Evolutionary conservation across 345 rosid species (phyloP), one percentile per base, ranked within the genome.

Genomic region (Cardiospermum halicacabum): DNA sequence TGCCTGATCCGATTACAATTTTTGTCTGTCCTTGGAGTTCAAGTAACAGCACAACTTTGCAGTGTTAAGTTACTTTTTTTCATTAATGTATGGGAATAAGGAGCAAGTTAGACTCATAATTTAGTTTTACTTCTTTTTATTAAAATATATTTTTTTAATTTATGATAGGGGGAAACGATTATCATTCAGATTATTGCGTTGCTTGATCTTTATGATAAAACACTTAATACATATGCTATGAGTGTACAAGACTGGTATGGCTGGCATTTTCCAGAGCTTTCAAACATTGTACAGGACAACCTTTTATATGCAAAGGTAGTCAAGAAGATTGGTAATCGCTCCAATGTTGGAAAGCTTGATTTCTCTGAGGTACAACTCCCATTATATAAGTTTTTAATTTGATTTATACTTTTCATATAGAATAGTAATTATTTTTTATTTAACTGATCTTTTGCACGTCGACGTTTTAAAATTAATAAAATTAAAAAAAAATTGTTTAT

Each of bases 251-350:
- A 94, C 53, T 87, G 96, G 97, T 91, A 91, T 16, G 97, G 96
- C 28, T 94, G 96, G 97, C 99, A 94, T 83, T 91, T 94, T 72
- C 99, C 97, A 0, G 99, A 94, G 85, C 97, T 94, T 62, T 89
- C 93, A 4, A 91, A 84, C 85, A 89, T 94, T 65, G 71, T 94
- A 18, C 81, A 74, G 27, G 97, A 94, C 68, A 91, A 89, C 77
- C 89, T 94, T 45, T 76, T 60, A 0, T 91, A 94, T 67, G 97
- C 96, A 24, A 91, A 89, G 79, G 50, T 82, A 7, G 97, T 94
- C 37, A 94, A 94, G 72, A 59, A 85, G 61, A 85, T 94, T 96
- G 89, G 99, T 22, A 13, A 81, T 60, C 89, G 99, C 16, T 76
- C 74, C 32, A 87, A 87, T 75, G 96, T 97, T 0, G 85, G 87